Percentiles rank a stretch among this genome's conserved stretches.
Conservation (phyloP, 129 eudicot genomes). For the Flaveria bidentis region DNA sequence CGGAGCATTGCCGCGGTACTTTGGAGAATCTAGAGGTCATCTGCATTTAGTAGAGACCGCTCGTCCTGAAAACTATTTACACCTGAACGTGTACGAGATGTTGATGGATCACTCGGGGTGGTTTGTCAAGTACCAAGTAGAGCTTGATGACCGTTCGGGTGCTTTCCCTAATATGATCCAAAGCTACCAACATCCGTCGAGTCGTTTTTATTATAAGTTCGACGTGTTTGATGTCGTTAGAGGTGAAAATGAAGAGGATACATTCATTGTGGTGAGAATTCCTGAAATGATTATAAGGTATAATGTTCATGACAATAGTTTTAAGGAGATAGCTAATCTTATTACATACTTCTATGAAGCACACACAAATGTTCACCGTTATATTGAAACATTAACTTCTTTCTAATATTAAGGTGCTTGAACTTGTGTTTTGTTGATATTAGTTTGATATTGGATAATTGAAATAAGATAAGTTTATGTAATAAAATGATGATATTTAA, state of each 20-base stretch:
- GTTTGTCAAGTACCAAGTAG: conserved; percentile 9
- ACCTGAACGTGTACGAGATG: conserved; percentile 12
- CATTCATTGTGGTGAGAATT: conserved; percentile 9
- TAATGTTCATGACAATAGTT: conserved; percentile 5
- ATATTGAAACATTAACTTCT: background rate
- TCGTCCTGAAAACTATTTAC: background rate
- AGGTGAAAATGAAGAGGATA: background rate
- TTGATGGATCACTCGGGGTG: conserved; percentile 1
- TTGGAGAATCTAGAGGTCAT: conserved; percentile 17
- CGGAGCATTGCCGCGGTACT: background rate
- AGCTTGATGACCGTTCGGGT: conserved; percentile 1
- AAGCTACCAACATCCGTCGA: background rate
- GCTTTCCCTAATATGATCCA: background rate
- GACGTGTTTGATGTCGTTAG: conserved; percentile 4
- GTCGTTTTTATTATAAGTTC: background rate
- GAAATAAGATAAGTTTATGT: too few relatives aligned
- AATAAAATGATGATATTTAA: too few relatives aligned
- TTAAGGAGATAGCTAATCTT: background rate
- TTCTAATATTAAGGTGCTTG: background rate
- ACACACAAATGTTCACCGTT: background rate
- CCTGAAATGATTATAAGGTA: background rate
- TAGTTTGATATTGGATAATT: too few relatives aligned
- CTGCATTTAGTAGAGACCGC: background rate
- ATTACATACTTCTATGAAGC: background rate
- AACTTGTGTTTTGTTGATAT: too few relatives aligned